phyloP scores from a whole-genome alignment of 176 grass and related monocot species.

The Hordeum marinum region DNA sequence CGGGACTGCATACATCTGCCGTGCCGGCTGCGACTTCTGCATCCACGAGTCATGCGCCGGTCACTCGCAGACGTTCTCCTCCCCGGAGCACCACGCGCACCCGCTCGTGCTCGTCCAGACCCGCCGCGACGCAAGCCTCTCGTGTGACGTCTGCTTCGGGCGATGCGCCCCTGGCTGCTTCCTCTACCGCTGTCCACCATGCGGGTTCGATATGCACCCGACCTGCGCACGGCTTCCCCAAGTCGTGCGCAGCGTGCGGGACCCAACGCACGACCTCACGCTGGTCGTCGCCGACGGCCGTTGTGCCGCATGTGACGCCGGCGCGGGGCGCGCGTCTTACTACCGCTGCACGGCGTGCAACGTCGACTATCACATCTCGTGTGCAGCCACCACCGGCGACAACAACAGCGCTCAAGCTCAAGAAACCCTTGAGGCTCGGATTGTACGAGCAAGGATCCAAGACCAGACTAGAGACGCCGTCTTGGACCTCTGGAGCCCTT shows the following conservation, averaged over 20 bases:
- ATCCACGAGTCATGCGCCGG: slow-evolving; percentile 9
- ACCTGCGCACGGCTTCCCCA: neutral
- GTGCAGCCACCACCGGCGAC: neutral
- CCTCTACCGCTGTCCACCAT: slow-evolving; percentile 20
- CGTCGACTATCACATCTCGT: slow-evolving; percentile 1
- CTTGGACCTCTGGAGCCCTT: too few species aligned
- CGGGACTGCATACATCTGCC: neutral
- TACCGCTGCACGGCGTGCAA: slow-evolving; percentile 4
- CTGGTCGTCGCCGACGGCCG: neutral
- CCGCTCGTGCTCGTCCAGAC: neutral
- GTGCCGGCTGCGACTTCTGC: neutral
- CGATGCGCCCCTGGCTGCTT: neutral
- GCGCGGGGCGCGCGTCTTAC: neutral
- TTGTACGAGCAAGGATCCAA: too few species aligned
- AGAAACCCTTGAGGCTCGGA: too few species aligned
- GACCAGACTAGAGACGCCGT: too few species aligned
- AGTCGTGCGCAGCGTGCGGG: neutral
- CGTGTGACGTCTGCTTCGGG: neutral
- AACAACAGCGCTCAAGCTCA: neutral
- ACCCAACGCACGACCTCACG: neutral
- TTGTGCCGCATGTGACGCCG: neutral
- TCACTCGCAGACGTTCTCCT: neutral
- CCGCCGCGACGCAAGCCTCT: neutral
- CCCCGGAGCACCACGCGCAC: neutral
- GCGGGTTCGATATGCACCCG: slow-evolving; percentile 16